Evolutionary conservation across 177 flowering plant species (phyloP).

Genomic region (Tripterygium wilfordii): DNA sequence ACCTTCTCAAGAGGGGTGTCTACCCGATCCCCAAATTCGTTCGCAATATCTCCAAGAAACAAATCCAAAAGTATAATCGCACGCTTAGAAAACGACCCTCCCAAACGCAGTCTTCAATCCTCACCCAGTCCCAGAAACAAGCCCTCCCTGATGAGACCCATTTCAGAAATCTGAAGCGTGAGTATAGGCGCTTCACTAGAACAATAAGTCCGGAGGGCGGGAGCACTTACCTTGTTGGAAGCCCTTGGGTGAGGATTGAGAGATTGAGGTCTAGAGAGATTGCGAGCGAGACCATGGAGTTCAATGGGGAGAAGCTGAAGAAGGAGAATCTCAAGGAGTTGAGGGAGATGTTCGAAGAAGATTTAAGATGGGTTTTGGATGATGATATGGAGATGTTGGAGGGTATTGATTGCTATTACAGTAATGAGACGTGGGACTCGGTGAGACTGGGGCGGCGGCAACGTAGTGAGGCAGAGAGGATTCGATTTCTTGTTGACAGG

Average conservation of each 20-base stretch:
- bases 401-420: constrained; percentile 16
- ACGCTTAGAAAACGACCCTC: constrained; percentile 27
- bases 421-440: constrained; percentile 18
- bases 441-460: constrained; percentile 29
- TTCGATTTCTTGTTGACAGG: constrained; percentile 67
- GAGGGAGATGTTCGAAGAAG: constrained; percentile 47
- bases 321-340: constrained; percentile 58
- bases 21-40: constrained; percentile 81
- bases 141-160: constrained; percentile 42
- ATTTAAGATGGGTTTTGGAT: constrained; percentile 55
- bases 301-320: constrained; percentile 43
- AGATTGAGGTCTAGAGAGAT: constrained; percentile 39
- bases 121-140: constrained; percentile 36
- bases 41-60: constrained; percentile 71
- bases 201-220: constrained; percentile 15
- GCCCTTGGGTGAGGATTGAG: constrained; percentile 80
- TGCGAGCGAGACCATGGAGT: constrained; percentile 33
- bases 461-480: constrained; percentile 39
- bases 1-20: constrained; percentile 52
- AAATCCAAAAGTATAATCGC: constrained; percentile 64
- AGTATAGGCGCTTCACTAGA: constrained; percentile 48
- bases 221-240: constrained; percentile 37
- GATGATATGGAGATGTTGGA: constrained; percentile 55
- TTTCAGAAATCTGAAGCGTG: constrained; percentile 40
- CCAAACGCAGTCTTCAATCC: constrained; percentile 23